Percentiles rank a stretch among this genome's conserved stretches.
Conservation (phyloP, 169 alveolate genomes). For the Cryptosporidium felis region DNA sequence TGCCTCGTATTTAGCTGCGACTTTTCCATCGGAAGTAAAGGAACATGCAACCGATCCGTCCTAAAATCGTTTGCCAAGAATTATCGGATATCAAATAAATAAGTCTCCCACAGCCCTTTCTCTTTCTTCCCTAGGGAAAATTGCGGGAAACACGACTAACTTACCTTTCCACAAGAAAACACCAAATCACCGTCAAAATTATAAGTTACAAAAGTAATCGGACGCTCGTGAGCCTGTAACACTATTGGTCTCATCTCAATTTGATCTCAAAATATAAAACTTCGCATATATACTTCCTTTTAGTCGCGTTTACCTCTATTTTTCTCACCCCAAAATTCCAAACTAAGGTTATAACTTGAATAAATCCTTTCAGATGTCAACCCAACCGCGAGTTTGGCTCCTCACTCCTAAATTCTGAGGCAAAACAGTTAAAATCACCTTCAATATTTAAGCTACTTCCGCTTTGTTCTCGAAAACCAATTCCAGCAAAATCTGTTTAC, state of each 20-base stretch:
- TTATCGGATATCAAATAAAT: neutral
- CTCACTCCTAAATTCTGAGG: too few species aligned
- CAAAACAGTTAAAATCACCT: too few species aligned
- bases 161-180: slow-evolving; percentile 89
- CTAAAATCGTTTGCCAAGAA: slow-evolving; percentile 49
- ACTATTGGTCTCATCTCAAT: slow-evolving; percentile 82
- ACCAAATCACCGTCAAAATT: slow-evolving; percentile 89
- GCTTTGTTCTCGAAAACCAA: too few species aligned
- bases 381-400: too few species aligned
- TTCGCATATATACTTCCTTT: slow-evolving; percentile 7
- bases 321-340: too few species aligned
- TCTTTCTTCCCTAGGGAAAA: neutral
- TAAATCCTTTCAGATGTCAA: too few species aligned
- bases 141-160: neutral
- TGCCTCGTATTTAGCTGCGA: slow-evolving; percentile 85
- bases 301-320: too few species aligned
- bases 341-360: too few species aligned
- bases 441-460: too few species aligned
- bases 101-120: neutral
- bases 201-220: slow-evolving; percentile 87
- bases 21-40: slow-evolving; percentile 66
- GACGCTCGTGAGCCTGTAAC: slow-evolving; percentile 88
- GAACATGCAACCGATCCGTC: slow-evolving; percentile 77
- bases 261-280: neutral
- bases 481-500: too few species aligned